A percentile compares a stretch with the other conserved stretches of the same genome.
These are phyloP conservation scores for Russula abietina DNA, from an alignment of 768 basidiomycete species.

Conservation along the genomic window DNA sequence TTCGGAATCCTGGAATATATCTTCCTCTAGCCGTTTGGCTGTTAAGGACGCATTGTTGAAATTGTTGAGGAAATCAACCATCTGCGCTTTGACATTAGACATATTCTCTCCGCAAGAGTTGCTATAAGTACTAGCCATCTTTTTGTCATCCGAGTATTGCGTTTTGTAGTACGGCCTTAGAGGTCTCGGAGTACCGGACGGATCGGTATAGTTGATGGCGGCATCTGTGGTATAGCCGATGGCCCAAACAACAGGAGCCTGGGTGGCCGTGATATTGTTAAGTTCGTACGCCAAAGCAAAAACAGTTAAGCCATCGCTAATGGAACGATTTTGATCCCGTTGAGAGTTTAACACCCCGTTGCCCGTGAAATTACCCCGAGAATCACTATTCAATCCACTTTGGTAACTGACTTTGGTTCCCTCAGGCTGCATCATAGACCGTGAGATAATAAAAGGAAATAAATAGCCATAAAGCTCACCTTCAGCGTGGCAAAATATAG, in stretches of 20 bases:
- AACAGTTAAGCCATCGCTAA: slow-evolving; percentile 22
- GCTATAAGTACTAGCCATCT: slow-evolving; percentile 14
- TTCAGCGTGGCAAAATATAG: slow-evolving; percentile 19
- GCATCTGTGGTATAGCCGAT: slow-evolving; percentile 30
- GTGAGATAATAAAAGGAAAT: not conserved
- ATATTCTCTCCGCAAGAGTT: not conserved
- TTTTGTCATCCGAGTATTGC: slow-evolving; percentile 34
- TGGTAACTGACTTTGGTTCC: slow-evolving; percentile 17
- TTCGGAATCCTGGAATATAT: slow-evolving; percentile 42
- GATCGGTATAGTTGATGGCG: slow-evolving; percentile 29
- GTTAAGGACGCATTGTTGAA: slow-evolving; percentile 40
- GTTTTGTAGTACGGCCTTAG: slow-evolving; percentile 41
- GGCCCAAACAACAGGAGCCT: slow-evolving; percentile 28
- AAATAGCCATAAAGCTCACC: slow-evolving; percentile 6
- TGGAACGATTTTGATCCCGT: slow-evolving; percentile 10
- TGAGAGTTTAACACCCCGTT: slow-evolving; percentile 22
- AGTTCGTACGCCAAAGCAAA: slow-evolving; percentile 29
- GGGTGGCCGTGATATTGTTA: slow-evolving; percentile 24
- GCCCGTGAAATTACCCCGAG: slow-evolving; percentile 22
- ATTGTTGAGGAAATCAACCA: slow-evolving; percentile 40
- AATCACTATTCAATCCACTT: not conserved
- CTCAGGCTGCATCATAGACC: not conserved
- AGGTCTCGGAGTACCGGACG: slow-evolving; percentile 36
- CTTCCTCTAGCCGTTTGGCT: slow-evolving; percentile 42
- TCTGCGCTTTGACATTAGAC: slow-evolving; percentile 29